Conservation (phyloP, 169 alveolate genomes). For the Eimeria mitis region DNA sequence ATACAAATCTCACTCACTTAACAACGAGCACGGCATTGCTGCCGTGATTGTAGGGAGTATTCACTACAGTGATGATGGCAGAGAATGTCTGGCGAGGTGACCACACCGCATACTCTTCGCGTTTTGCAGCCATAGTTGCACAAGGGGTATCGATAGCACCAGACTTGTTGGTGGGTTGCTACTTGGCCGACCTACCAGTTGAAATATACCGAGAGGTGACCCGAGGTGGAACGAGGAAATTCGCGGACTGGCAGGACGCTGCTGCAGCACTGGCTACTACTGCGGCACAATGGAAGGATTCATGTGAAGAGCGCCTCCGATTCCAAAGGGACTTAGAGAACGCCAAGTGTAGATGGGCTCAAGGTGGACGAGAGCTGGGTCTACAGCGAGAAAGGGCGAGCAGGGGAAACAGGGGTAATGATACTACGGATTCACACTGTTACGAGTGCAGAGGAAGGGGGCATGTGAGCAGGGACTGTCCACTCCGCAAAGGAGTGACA, state of each 20-base stretch:
- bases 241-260: conserved; percentile 1
- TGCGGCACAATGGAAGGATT: not conserved
- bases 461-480: conserved; percentile 11
- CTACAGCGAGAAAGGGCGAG: not conserved
- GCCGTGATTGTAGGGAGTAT: too few relatives aligned
- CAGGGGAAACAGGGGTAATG: not conserved
- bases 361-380: not conserved
- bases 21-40: too few relatives aligned
- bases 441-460: not conserved
- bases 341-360: not conserved
- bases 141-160: conserved; percentile 3
- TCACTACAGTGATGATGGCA: too few relatives aligned
- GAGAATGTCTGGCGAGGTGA: not conserved
- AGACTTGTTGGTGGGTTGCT: not conserved
- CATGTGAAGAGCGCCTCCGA: not conserved
- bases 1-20: too few relatives aligned
- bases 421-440: not conserved
- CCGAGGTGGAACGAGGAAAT: not conserved
- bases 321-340: not conserved
- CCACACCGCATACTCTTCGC: not conserved
- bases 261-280: conserved; percentile 16
- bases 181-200: not conserved
- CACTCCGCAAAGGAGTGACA: not conserved
- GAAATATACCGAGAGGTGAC: conserved; percentile 1
- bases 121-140: not conserved